Conservation (phyloP, 106 monocot species). For the Phalaenopsis equestris region DNA sequence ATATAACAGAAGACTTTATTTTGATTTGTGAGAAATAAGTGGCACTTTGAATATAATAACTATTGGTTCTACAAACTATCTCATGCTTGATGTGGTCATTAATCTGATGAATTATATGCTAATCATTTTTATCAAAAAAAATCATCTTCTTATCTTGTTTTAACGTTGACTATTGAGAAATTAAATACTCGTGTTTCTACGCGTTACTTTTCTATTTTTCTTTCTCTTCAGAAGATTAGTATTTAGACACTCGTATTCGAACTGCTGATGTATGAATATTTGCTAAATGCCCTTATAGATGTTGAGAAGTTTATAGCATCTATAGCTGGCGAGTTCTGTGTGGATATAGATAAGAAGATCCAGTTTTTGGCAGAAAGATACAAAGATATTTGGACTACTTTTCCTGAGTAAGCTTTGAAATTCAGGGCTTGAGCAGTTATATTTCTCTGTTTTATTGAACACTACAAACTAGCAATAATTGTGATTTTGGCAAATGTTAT, state of each 20-base stretch:
- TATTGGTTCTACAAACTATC: not conserved
- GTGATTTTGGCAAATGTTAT: not conserved
- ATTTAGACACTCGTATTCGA: not conserved
- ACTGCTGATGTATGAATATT: not conserved
- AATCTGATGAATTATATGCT: not conserved
- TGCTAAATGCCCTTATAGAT: conserved; percentile 17
- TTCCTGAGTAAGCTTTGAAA: conserved; percentile 11
- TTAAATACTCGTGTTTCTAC: not conserved
- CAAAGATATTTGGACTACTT: conserved; percentile 42
- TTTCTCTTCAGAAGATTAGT: not conserved
- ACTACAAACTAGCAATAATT: not conserved
- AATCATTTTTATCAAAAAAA: not conserved
- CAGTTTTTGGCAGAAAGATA: conserved; percentile 59
- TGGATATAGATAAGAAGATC: conserved; percentile 55
- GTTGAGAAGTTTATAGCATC: conserved; percentile 29
- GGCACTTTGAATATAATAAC: not conserved
- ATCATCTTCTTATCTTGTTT: not conserved
- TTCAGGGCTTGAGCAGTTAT: not conserved
- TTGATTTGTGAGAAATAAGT: not conserved
- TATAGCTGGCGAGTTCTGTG: conserved; percentile 39
- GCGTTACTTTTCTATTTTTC: not conserved
- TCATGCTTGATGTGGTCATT: not conserved
- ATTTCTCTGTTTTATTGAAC: not conserved
- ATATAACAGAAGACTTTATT: not conserved
- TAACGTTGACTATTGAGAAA: not conserved